phyloP scores from a whole-genome alignment of 2,329 filamentous ascomycete species.

The Orbilia blumenaviensis region DNA sequence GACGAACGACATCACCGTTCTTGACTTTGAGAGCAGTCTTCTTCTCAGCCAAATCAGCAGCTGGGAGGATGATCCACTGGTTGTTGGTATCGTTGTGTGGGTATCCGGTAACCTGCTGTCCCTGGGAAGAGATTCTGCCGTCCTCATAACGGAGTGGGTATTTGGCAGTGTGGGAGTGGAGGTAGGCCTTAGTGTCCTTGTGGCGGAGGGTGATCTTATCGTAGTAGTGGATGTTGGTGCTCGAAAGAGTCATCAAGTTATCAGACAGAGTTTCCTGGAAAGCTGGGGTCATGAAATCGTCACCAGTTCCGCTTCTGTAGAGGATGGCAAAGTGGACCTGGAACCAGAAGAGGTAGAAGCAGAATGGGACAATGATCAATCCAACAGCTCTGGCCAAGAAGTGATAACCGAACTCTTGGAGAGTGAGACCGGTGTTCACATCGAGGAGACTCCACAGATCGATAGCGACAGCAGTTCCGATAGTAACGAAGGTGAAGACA shows the following conservation, averaged over 20 bases:
- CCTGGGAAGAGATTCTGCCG: constrained; percentile 94
- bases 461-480: constrained; percentile 90
- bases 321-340: constrained; percentile 97
- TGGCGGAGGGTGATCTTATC: constrained; percentile 87
- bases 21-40: constrained; percentile 73
- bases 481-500: constrained; percentile 94
- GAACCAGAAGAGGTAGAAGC: constrained; percentile 99
- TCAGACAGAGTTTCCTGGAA: constrained; percentile 98
- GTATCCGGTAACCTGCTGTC: constrained; percentile 95
- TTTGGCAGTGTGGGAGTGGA: constrained; percentile 88
- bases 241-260: constrained; percentile 88
- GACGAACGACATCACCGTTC: constrained; percentile 84
- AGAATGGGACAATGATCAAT: constrained; percentile 87
- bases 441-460: constrained; percentile 95
- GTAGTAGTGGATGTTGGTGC: constrained; percentile 86
- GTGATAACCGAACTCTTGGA: constrained; percentile 85
- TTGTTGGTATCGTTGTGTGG: constrained; percentile 99
- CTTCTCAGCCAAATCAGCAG: constrained; percentile 66
- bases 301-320: constrained; percentile 85
- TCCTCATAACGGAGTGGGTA: constrained; percentile 98
- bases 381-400: constrained; percentile 86
- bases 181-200: constrained; percentile 96
- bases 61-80: constrained; percentile 90
- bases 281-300: constrained; percentile 98
- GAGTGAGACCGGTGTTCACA: constrained; percentile 82